A percentile compares a stretch with the other conserved stretches of the same genome.
Evolutionary conservation across 305 asterid species (phyloP).

Genomic region (Fraxinus albicans): DNA sequence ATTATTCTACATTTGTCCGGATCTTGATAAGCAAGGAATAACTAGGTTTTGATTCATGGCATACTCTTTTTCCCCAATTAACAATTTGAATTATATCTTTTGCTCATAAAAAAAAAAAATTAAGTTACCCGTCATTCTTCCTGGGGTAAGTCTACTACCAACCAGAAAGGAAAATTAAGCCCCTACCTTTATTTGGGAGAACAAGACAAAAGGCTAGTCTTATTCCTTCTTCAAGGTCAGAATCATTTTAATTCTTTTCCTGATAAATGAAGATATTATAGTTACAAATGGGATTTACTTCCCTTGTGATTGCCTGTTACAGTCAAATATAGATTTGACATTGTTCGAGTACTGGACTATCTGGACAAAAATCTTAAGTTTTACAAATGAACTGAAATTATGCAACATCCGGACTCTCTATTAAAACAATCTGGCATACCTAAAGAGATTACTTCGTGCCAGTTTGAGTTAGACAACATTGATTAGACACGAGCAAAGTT

Average conservation of each 20-base stretch:
- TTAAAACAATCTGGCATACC: not conserved
- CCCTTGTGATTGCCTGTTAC: not conserved
- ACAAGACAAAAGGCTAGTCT: not conserved
- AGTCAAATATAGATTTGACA: not conserved
- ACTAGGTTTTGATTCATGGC: not conserved
- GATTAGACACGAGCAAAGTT: not conserved
- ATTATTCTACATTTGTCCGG: not conserved
- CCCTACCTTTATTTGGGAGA: not conserved
- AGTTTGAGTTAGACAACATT: not conserved
- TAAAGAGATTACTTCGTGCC: not conserved
- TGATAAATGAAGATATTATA: not conserved
- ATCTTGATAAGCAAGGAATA: not conserved
- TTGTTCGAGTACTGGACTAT: not conserved
- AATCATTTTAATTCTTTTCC: not conserved
- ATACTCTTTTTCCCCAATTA: not conserved
- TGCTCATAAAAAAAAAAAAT: not conserved
- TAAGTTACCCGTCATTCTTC: not conserved
- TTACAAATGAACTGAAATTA: not conserved
- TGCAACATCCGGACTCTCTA: not conserved
- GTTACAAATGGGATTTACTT: not conserved
- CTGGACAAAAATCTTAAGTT: not conserved
- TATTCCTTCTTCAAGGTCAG: not conserved
- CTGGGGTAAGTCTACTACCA: not conserved
- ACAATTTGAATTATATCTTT: not conserved
- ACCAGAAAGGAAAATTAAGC: not conserved